Percentiles rank a stretch among this genome's conserved stretches.
Conservation (phyloP, 805 yeast genomes). For the Saccharomycopsis sp. region DNA sequence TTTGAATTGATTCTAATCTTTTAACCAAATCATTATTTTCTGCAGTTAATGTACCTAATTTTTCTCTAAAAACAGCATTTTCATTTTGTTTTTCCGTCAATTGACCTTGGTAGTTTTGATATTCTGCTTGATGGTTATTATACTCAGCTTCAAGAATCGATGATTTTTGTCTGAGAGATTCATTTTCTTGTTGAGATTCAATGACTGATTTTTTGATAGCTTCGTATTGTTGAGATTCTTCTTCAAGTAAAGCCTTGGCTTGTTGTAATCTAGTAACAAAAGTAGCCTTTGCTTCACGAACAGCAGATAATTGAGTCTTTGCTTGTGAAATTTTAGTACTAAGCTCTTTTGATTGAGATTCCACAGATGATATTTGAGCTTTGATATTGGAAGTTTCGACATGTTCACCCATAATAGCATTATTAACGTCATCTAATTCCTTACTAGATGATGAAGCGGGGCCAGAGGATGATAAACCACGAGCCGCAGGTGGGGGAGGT, state of each 20-base stretch:
- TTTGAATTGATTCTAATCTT: constrained; percentile 41
- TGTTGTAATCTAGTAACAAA: constrained; percentile 61
- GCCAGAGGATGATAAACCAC: constrained; percentile 15
- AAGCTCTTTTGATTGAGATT: constrained; percentile 60
- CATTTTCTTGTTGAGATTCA: constrained; percentile 56
- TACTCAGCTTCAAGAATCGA: constrained; percentile 70
- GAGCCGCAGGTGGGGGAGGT: constrained; percentile 9
- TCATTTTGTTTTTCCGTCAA: constrained; percentile 61
- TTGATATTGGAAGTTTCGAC: constrained; percentile 81
- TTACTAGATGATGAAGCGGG: constrained; percentile 18
- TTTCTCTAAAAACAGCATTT: constrained; percentile 56
- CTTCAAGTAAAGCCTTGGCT: constrained; percentile 62
- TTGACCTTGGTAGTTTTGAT: constrained; percentile 47
- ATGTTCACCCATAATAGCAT: constrained; percentile 66
- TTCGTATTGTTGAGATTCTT: constrained; percentile 66
- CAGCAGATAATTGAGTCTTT: constrained; percentile 63
- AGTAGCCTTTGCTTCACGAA: constrained; percentile 55
- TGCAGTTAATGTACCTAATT: constrained; percentile 54
- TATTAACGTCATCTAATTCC: constrained; percentile 37
- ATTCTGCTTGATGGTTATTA: constrained; percentile 57
- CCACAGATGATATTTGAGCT: constrained; percentile 70
- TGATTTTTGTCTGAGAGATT: constrained; percentile 58
- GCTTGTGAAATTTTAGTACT: constrained; percentile 66
- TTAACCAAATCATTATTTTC: constrained; percentile 50
- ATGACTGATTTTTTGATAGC: constrained; percentile 55